phyloP scores from a whole-genome alignment of 2,329 filamentous ascomycete genomes.

The Paracamarosporium sp. region DNA sequence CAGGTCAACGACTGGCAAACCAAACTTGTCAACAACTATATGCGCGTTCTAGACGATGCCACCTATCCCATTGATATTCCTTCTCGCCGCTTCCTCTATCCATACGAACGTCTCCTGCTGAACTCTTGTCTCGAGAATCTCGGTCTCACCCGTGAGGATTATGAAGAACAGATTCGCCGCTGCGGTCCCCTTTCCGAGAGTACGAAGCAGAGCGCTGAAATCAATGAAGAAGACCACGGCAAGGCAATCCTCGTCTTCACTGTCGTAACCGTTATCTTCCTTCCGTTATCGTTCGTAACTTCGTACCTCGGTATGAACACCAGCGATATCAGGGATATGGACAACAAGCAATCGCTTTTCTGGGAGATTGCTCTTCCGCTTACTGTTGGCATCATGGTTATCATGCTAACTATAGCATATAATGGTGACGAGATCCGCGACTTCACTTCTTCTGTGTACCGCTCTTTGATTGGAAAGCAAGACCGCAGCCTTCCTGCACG shows the following conservation, averaged over 20 bases:
- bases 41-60: slow-evolving; percentile 29
- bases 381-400: slow-evolving; percentile 31
- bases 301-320: slow-evolving; percentile 53
- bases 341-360: slow-evolving; percentile 47
- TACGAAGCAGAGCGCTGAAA: slow-evolving; percentile 42
- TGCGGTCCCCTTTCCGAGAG: slow-evolving; percentile 38
- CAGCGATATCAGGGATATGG: slow-evolving; percentile 50
- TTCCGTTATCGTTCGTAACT: slow-evolving; percentile 53
- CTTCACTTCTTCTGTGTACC: slow-evolving; percentile 12
- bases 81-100: slow-evolving; percentile 27
- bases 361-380: slow-evolving; percentile 45
- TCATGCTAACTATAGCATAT: slow-evolving; percentile 35
- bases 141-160: slow-evolving; percentile 27
- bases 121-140: slow-evolving; percentile 30
- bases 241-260: slow-evolving; percentile 55
- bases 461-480: slow-evolving; percentile 27
- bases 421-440: slow-evolving; percentile 36
- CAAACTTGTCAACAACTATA: slow-evolving; percentile 33
- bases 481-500: slow-evolving; percentile 16
- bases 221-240: slow-evolving; percentile 47
- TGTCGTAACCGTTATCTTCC: slow-evolving; percentile 52
- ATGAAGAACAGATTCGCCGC: slow-evolving; percentile 27
- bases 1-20: slow-evolving; percentile 35
- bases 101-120: slow-evolving; percentile 30
- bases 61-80: slow-evolving; percentile 29